phyloP scores from a whole-genome alignment of 306 rosid species.

The Vicia sativa region DNA sequence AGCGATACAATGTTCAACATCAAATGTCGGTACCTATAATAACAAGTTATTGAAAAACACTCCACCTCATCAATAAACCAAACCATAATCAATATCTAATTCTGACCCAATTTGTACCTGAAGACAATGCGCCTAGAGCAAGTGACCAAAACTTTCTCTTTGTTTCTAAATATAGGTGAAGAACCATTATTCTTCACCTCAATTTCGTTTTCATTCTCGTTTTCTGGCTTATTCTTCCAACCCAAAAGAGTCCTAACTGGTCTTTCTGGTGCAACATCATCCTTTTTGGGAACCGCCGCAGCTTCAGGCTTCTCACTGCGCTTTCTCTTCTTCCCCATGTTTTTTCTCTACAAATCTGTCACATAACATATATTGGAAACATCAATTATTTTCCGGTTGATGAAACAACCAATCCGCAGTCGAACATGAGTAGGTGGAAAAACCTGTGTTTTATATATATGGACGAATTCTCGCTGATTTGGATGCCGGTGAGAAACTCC shows the following conservation, averaged over 20 bases:
- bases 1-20: conserved; percentile 89
- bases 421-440: too few species aligned
- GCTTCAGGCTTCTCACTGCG: conserved; percentile 53
- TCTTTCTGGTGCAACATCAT: conserved; percentile 72
- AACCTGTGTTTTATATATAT: too few species aligned
- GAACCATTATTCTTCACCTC: conserved; percentile 35
- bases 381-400: too few species aligned
- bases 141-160: conserved; percentile 87
- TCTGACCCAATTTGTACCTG: conserved; percentile 53
- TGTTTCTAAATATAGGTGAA: conserved; percentile 67
- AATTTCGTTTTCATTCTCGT: conserved; percentile 25
- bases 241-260: conserved; percentile 77
- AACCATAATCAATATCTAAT: not conserved
- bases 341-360: not conserved
- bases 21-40: conserved; percentile 78
- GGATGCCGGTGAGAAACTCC: too few species aligned
- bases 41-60: not conserved
- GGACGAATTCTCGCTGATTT: too few species aligned
- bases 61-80: too few species aligned
- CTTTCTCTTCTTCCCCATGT: conserved; percentile 91
- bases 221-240: conserved; percentile 62
- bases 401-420: too few species aligned
- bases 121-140: conserved; percentile 88
- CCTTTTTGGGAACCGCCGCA: conserved; percentile 48
- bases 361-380: too few species aligned